These are phyloP conservation scores for Fusarium algeriense DNA, from an alignment of 2,329 filamentous ascomycete genomes.

Conservation along the genomic window DNA sequence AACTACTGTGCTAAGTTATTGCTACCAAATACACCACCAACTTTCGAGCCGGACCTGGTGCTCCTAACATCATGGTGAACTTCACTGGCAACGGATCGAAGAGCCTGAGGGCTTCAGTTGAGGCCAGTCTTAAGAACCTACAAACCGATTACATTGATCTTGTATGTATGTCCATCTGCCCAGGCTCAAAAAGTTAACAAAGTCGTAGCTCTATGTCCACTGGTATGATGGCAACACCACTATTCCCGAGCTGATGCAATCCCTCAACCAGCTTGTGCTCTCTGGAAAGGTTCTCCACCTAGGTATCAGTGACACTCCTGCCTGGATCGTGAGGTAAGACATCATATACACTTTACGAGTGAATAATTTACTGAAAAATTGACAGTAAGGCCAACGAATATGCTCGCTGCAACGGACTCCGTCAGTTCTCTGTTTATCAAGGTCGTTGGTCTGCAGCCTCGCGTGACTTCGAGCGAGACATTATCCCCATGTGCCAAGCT, in stretches of 20 bases:
- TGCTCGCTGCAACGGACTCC: conserved; percentile 76
- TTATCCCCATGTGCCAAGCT: conserved; percentile 58
- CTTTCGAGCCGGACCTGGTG: conserved; percentile 60
- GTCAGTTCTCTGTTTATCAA: conserved; percentile 70
- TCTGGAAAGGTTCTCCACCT: conserved; percentile 74
- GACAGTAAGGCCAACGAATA: conserved; percentile 73
- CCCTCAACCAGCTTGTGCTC: conserved; percentile 70
- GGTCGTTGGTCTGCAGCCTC: conserved; percentile 56
- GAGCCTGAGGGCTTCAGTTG: conserved; percentile 67
- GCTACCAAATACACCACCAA: conserved; percentile 77
- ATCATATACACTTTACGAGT: neutral
- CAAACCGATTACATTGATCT: conserved; percentile 78
- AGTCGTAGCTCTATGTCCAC: conserved; percentile 66
- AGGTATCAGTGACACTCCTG: conserved; percentile 76
- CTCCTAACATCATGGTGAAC: conserved; percentile 63
- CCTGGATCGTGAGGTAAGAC: conserved; percentile 70
- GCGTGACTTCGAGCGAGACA: conserved; percentile 58
- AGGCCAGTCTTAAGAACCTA: conserved; percentile 69
- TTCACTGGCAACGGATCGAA: conserved; percentile 72
- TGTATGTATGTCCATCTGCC: conserved; percentile 49
- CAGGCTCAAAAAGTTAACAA: neutral
- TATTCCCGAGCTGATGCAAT: conserved; percentile 76
- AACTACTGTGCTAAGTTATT: conserved; percentile 61
- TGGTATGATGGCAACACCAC: conserved; percentile 78
- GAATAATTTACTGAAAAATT: conserved; percentile 16